Percentiles rank a stretch among this genome's conserved stretches.
Evolutionary conservation across 2,329 filamentous ascomycete genomes (phyloP).

Genomic region (Westerdykella sp.): DNA sequence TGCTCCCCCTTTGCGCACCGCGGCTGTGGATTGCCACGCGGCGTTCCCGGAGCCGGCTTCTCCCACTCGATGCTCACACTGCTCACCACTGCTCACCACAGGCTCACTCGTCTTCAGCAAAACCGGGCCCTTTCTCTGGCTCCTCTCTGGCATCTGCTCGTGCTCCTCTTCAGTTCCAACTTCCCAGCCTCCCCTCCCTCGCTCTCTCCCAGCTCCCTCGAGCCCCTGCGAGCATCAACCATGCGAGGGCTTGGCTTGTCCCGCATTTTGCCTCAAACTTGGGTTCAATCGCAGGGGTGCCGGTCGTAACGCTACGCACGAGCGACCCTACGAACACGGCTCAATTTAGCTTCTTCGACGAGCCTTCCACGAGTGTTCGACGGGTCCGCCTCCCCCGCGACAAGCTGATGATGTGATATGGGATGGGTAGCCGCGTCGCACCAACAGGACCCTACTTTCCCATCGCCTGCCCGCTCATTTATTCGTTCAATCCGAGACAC

Average conservation of each 20-base stretch:
- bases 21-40: background rate
- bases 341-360: constrained; percentile 33
- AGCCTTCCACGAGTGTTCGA: constrained; percentile 32
- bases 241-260: constrained; percentile 22
- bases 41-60: background rate
- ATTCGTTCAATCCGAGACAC: constrained; percentile 23
- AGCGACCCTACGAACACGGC: constrained; percentile 23
- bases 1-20: background rate
- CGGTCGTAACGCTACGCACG: constrained; percentile 25
- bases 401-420: constrained; percentile 34
- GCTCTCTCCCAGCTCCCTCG: background rate
- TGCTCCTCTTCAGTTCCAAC: background rate
- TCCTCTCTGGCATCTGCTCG: no score
- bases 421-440: constrained; percentile 26
- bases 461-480: constrained; percentile 26
- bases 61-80: background rate
- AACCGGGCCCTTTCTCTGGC: no score
- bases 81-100: background rate
- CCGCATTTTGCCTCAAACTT: constrained; percentile 35
- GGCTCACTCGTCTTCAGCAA: background rate
- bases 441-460: constrained; percentile 27
- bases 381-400: constrained; percentile 26
- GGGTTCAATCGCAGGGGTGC: constrained; percentile 23
- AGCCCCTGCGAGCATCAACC: constrained; percentile 27
- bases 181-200: constrained; percentile 1